These are phyloP conservation scores for Yamadazyma kitorensis DNA, from an alignment of 805 yeast genomes.

Conservation along the genomic window DNA sequence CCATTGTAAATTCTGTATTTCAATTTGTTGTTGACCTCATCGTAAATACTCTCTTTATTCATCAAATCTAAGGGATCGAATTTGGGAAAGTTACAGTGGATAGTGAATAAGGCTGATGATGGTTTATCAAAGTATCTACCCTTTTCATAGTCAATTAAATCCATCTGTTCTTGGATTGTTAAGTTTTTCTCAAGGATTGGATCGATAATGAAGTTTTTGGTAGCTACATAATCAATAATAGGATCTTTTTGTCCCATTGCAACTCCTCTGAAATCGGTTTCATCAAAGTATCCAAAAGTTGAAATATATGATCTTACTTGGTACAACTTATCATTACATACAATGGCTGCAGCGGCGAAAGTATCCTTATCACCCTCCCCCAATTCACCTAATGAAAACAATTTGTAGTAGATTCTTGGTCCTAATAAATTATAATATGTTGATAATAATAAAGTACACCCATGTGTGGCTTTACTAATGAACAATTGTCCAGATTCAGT, in stretches of 20 bases:
- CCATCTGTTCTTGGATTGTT: conserved; percentile 9
- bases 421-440: conserved; percentile 66
- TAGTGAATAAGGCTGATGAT: conserved; percentile 16
- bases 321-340: conserved; percentile 44
- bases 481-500: conserved; percentile 70
- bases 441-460: conserved; percentile 55
- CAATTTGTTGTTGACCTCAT: conserved; percentile 18
- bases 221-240: conserved; percentile 19
- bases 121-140: conserved; percentile 10
- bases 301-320: conserved; percentile 37
- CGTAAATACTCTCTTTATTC: conserved; percentile 20
- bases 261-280: conserved; percentile 20
- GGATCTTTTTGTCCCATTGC: conserved; percentile 34
- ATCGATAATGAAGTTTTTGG: not conserved
- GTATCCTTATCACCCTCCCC: conserved; percentile 85
- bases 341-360: conserved; percentile 64
- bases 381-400: conserved; percentile 67
- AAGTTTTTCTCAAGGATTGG: conserved; percentile 5
- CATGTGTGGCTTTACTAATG: conserved; percentile 56
- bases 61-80: conserved; percentile 26
- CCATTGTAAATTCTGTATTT: conserved; percentile 24
- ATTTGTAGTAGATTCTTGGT: conserved; percentile 61
- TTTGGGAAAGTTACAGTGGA: conserved; percentile 34
- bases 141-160: conserved; percentile 16
- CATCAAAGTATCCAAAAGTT: conserved; percentile 23